Conservation (phyloP, 192 early-diverging fungal genomes). For the Thamnidium elegans region DNA sequence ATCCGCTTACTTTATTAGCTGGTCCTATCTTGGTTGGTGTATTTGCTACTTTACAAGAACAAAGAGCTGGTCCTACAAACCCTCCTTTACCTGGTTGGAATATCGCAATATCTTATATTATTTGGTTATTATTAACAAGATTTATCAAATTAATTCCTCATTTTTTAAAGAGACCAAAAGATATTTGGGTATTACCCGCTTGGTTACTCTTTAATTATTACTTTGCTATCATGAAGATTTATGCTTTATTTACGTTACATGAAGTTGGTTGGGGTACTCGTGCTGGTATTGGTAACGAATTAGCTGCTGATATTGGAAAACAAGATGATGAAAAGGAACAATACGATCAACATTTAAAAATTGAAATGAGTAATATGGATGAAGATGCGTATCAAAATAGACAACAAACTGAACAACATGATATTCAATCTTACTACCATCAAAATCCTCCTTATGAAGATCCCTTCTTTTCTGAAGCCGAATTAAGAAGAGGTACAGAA, state of each 20-base stretch:
- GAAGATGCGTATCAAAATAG: background rate
- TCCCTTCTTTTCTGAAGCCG: slow-evolving; percentile 2
- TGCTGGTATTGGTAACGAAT: slow-evolving; percentile 41
- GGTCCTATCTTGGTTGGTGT: slow-evolving; percentile 60
- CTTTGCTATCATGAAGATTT: slow-evolving; percentile 68
- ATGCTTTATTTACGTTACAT: slow-evolving; percentile 69
- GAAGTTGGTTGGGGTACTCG: slow-evolving; percentile 71
- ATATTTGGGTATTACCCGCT: slow-evolving; percentile 59
- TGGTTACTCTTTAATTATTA: slow-evolving; percentile 72
- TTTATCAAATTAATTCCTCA: slow-evolving; percentile 66
- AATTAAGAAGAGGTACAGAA: background rate
- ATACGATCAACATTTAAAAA: background rate
- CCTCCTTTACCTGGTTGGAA: slow-evolving; percentile 57
- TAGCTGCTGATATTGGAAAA: slow-evolving; percentile 33
- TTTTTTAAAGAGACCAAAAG: slow-evolving; percentile 59
- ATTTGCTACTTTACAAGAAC: slow-evolving; percentile 42
- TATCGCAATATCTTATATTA: slow-evolving; percentile 55
- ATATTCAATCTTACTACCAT: background rate
- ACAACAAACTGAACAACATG: slow-evolving; percentile 3
- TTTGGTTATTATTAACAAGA: slow-evolving; percentile 64
- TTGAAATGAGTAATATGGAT: background rate
- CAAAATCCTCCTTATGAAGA: background rate
- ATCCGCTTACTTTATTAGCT: slow-evolving; percentile 65
- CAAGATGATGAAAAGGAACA: slow-evolving; percentile 3
- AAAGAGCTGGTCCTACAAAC: slow-evolving; percentile 24